Evolutionary conservation across 371 early-diverging fungal species (phyloP).

Genomic region (Lichtheimia corymbifera): DNA sequence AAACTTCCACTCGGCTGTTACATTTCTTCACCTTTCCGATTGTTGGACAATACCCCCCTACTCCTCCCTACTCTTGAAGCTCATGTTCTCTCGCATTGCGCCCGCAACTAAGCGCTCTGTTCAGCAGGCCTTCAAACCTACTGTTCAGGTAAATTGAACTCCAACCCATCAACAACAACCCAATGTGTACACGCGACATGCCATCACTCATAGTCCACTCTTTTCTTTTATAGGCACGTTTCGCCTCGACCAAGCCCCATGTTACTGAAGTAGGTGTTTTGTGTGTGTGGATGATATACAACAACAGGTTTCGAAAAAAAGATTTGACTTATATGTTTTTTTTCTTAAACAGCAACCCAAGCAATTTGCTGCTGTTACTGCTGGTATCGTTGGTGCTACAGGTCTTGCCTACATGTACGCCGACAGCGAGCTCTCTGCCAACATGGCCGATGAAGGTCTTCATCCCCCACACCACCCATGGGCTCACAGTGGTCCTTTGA

Average conservation of each 20-base stretch:
- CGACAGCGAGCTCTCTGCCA: constrained; percentile 59
- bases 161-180: background rate
- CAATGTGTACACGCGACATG: background rate
- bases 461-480: constrained; percentile 90
- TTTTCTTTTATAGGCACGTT: constrained; percentile 38
- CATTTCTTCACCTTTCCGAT: background rate
- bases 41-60: background rate
- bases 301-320: constrained; percentile 5
- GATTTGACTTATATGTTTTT: constrained; percentile 5
- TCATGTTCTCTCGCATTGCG: constrained; percentile 56
- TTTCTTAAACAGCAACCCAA: constrained; percentile 17
- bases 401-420: constrained; percentile 58
- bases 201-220: too few relatives aligned
- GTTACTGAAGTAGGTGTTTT: constrained; percentile 28
- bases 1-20: constrained; percentile 1
- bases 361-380: constrained; percentile 54
- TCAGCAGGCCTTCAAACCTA: constrained; percentile 41
- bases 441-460: constrained; percentile 88
- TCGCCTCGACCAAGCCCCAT: constrained; percentile 47
- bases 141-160: constrained; percentile 35
- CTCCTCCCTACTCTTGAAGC: constrained; percentile 22
- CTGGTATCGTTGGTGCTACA: constrained; percentile 58
- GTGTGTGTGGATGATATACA: too few relatives aligned
- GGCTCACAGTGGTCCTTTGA: constrained; percentile 79
- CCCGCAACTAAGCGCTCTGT: constrained; percentile 48